phyloP scores from a whole-genome alignment of 768 basidiomycete genomes.

The Glaciozyma martinii region DNA sequence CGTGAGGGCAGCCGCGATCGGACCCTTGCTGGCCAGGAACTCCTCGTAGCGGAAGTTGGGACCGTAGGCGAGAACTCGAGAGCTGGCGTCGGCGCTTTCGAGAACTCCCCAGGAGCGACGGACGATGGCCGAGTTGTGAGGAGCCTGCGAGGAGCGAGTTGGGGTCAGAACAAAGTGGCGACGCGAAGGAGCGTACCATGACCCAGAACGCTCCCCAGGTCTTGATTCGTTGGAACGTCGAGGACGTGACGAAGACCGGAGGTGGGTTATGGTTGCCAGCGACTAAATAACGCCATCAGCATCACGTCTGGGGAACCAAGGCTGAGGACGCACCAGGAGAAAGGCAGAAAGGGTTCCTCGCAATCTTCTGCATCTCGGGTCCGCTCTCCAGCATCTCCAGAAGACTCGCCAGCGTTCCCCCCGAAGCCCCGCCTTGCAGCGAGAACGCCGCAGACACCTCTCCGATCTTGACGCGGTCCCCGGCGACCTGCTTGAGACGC shows the following conservation, averaged over 20 bases:
- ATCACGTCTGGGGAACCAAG: not conserved
- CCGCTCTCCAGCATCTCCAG: conserved; percentile 41
- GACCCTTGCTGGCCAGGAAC: conserved; percentile 41
- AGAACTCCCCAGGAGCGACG: conserved; percentile 53
- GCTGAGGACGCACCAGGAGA: conserved; percentile 42
- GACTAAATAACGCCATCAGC: conserved; percentile 33
- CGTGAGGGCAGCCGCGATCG: conserved; percentile 21
- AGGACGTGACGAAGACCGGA: conserved; percentile 6
- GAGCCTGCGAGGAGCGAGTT: conserved; percentile 45
- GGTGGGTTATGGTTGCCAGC: conserved; percentile 37
- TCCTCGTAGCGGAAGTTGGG: conserved; percentile 68
- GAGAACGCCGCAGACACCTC: conserved; percentile 52
- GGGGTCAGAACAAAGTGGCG: conserved; percentile 41
- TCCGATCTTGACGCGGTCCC: conserved; percentile 34
- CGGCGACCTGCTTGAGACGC: conserved; percentile 50
- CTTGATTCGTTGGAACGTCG: not conserved
- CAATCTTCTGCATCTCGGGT: conserved; percentile 35
- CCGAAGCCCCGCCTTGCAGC: conserved; percentile 50
- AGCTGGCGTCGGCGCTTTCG: conserved; percentile 35
- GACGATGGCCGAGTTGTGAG: conserved; percentile 48
- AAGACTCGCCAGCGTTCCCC: conserved; percentile 51
- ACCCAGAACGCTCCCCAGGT: conserved; percentile 32
- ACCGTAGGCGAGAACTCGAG: conserved; percentile 49
- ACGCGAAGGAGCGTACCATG: conserved; percentile 38
- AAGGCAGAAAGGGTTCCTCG: conserved; percentile 42